Conservation (phyloP, 345 rosid species). For the Erodium maritimum region DNA sequence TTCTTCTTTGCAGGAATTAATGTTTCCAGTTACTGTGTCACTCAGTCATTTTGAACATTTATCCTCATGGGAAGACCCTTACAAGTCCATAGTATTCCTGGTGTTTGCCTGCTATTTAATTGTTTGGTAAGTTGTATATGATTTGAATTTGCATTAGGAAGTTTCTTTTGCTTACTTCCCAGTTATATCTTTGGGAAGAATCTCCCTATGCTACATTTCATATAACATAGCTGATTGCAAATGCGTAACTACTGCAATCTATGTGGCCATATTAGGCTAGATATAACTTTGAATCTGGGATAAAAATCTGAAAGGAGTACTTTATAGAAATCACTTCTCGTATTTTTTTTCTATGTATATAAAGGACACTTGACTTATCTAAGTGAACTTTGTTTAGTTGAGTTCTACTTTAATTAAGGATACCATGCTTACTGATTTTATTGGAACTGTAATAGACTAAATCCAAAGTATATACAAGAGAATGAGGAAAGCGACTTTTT, state of each 20-base stretch:
- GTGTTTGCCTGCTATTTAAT: constrained; percentile 29
- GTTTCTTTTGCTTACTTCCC: neutral
- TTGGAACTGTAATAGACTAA: too few species aligned
- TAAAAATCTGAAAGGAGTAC: neutral
- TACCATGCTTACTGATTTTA: too few species aligned
- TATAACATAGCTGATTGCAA: neutral
- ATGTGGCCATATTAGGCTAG: neutral
- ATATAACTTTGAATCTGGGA: neutral
- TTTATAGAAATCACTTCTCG: too few species aligned
- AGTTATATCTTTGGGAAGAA: neutral
- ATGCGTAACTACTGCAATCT: neutral
- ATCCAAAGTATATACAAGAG: neutral
- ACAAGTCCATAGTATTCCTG: constrained; percentile 50
- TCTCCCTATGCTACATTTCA: neutral
- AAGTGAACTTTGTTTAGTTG: too few species aligned
- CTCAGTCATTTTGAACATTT: constrained; percentile 30
- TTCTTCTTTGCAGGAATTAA: constrained; percentile 46
- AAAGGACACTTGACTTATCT: too few species aligned
- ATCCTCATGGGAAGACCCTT: constrained; percentile 67
- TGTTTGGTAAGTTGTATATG: constrained; percentile 26
- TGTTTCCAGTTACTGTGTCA: constrained; percentile 50
- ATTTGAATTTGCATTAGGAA: constrained; percentile 1
- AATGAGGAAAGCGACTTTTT: neutral
- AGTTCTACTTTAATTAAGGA: too few species aligned
- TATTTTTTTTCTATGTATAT: too few species aligned